Evolutionary conservation across 305 asterid species (phyloP), one percentile per base, ranked within the genome.

Genomic region (Fraxinus angustifolia): DNA sequence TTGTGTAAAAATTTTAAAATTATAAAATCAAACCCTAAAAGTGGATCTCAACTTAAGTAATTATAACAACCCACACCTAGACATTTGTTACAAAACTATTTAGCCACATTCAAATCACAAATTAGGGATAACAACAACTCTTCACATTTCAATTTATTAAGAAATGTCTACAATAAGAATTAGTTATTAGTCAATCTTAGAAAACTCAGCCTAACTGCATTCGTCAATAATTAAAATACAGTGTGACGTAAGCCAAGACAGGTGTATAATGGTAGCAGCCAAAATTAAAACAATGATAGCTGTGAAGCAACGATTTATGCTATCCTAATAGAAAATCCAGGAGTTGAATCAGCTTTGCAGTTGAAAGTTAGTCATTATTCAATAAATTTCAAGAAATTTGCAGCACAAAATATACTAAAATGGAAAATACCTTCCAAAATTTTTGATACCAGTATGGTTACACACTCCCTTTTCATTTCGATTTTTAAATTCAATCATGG

Each of bases 361-460:
- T 67, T 35, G 33, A 67, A 17, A 4, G 36, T 67, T 26, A 36
- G 36, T 12, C 71, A 19, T 19, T 74, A 56, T 16, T 21, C 34
- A 56, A 36, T 23, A 83, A 80, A 33, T 65, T 40, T 31, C 14
- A 71, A 40, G 60, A 58, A 79, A 79, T 16, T 53, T 19, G 33
- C 48, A 65, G 70, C 31, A 35, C 78, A 75, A 76, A 48, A 73
- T 45, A 65, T 68, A 77, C 56, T 34, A 17, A 50, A 48, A 82
- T 16, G 79, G 76, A 28, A 79, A 38, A n/a, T 82, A 68, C 83
- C 81, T 80, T 79, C 34, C 7, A 80, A 62, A 26, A 31, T 78
- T 31, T 72, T 58, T 75, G 23, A 77, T 42, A 40, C 45, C 58
- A 62, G 78, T 65, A 62, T 53, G 73, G 73, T 65, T 34, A 53